Percentiles rank a stretch among this genome's conserved stretches.
phyloP scores from a whole-genome alignment of 257 asterid species.

The Linaria vulgaris region DNA sequence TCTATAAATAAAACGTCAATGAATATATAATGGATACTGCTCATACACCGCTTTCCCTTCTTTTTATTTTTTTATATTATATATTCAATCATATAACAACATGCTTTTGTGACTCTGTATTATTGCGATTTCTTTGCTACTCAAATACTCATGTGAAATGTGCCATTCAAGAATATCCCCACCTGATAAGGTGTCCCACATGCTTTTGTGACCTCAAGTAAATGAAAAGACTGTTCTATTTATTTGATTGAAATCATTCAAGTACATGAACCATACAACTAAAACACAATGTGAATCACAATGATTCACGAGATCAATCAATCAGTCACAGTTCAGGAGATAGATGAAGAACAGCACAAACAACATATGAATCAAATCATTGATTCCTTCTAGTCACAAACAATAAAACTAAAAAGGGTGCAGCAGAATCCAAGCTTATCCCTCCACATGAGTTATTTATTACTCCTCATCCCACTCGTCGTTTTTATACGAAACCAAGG shows the following conservation, averaged over 20 bases:
- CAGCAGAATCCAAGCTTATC: neutral
- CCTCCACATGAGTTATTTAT: neutral
- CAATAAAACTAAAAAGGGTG: neutral
- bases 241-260: neutral
- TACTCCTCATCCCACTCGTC: conserved; percentile 81
- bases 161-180: too few relatives aligned
- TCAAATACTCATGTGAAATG: too few relatives aligned
- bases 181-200: too few relatives aligned
- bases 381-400: conserved; percentile 15
- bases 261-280: conserved; percentile 7
- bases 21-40: too few relatives aligned
- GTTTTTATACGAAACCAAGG: conserved; percentile 84
- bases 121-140: too few relatives aligned
- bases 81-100: too few relatives aligned
- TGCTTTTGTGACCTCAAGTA: too few relatives aligned
- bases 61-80: too few relatives aligned
- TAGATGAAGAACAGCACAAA: conserved; percentile 12
- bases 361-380: conserved; percentile 35
- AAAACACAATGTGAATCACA: conserved; percentile 29
- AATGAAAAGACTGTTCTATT: neutral
- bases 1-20: too few relatives aligned
- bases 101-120: too few relatives aligned
- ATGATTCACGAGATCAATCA: conserved; percentile 31
- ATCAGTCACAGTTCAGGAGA: neutral
- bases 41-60: too few relatives aligned